Evolutionary conservation across 352 stramenopile species (phyloP).

Genomic region (Globisporangium canariense): DNA sequence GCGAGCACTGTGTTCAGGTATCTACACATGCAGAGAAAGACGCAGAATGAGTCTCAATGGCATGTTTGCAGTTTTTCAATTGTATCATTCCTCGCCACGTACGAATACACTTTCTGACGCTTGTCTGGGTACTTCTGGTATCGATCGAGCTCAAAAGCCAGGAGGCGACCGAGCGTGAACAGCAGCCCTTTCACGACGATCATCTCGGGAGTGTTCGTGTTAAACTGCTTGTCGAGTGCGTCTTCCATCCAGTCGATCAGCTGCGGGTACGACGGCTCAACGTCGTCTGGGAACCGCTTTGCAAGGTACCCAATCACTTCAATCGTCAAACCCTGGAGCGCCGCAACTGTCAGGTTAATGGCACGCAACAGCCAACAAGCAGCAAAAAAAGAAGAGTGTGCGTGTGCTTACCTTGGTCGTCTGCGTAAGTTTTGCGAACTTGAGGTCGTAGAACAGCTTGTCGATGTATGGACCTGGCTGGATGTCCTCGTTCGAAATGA

Average conservation of each 20-base stretch:
- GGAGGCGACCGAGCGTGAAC: constrained; percentile 49
- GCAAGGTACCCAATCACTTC: constrained; percentile 59
- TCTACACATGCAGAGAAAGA: constrained; percentile 23
- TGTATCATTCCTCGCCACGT: not conserved
- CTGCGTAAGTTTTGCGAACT: constrained; percentile 67
- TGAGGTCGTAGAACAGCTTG: constrained; percentile 75
- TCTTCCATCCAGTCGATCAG: constrained; percentile 70
- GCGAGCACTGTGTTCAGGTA: constrained; percentile 59
- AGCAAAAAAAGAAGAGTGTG: not conserved
- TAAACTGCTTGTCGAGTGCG: constrained; percentile 72
- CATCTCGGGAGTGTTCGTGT: constrained; percentile 59
- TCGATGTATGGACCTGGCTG: constrained; percentile 51
- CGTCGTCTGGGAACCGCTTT: constrained; percentile 40
- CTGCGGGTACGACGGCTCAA: constrained; percentile 23
- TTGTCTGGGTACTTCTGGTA: constrained; percentile 35
- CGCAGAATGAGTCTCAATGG: constrained; percentile 5
- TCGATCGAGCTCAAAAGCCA: constrained; percentile 48
- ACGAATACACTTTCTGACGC: constrained; percentile 70
- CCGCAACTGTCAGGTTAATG: not conserved
- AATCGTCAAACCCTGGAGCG: constrained; percentile 46
- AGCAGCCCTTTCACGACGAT: constrained; percentile 72
- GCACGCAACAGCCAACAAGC: not conserved
- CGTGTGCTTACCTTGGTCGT: constrained; percentile 44
- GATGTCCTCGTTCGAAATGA: constrained; percentile 42
- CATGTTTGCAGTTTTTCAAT: not conserved